Base-by-base conservation (phyloP, 1,284 basidiomycete species). In the Schizophyllum amplum region DNA sequence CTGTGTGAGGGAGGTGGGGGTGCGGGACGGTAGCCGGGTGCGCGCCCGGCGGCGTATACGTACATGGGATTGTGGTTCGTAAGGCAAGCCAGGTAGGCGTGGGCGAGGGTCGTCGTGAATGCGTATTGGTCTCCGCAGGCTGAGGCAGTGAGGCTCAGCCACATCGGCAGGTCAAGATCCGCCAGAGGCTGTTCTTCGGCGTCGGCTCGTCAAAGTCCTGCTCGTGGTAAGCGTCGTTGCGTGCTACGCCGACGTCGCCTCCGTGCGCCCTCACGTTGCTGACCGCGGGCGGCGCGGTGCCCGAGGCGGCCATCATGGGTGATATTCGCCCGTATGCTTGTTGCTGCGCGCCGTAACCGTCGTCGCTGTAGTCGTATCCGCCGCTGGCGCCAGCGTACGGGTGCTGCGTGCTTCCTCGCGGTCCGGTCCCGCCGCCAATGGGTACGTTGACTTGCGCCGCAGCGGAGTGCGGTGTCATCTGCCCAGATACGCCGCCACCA, bases 161-260 rank as follows among this genome's bases (percentile, higher is more conserved):
- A 74, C 89, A 92, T 65, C 81, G 82, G 73, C 88, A 91, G 56
- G 87, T 90, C 61, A 91, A 69, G 62, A 90, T 80, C 70, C 80
- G 77, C 74, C 86, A 74, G 57, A 90, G 71, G 59, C 74, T 73
- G 59, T 76, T 75, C 71, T 83, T 82, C 53, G 78, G 81, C 60
- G 75, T 74, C 13, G 33, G 33, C 55, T 81, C 77, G 55, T 76
- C 72, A 59, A 82, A 78, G 64, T 84, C 81, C 33, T 42, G 33
- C 53, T 78, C 79, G 57, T 80, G 78, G 65, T 83, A 82, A 49
- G 75, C 78, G 57, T 78, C 82, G 55, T 79, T 81, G 60, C 83
- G 79, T 52, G 85, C 79, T 57, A 80, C 75, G 53, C 86, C 86
- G 27, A 80, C 72, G 67, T 87, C 83, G 50, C 84, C 86, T 58